These are phyloP conservation scores for Hippophae gyantsensis DNA, from an alignment of 306 rosid genomes.

Conservation along the genomic window DNA sequence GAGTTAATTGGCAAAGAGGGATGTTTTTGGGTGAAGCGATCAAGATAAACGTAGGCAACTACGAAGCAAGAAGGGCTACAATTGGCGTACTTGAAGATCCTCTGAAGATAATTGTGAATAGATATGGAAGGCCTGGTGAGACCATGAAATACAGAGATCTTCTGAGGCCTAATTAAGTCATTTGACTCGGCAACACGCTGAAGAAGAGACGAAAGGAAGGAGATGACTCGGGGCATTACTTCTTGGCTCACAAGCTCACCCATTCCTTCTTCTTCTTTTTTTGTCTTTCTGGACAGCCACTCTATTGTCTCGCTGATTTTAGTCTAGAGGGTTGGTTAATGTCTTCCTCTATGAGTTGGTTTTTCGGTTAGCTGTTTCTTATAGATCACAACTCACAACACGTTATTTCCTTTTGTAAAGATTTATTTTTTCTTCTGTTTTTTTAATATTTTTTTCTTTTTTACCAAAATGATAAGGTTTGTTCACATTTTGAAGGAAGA, in stretches of 20 bases:
- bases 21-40: conserved; percentile 67
- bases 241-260: conserved; percentile 49
- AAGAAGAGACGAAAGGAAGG: conserved; percentile 55
- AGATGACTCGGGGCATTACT: conserved; percentile 52
- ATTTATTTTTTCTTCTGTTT: too few relatives aligned
- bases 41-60: conserved; percentile 78
- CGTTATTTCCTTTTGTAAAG: too few relatives aligned
- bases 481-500: too few relatives aligned
- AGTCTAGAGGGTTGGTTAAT: too few relatives aligned
- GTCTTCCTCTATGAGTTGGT: too few relatives aligned
- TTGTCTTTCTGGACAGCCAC: too few relatives aligned
- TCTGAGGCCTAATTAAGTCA: conserved; percentile 39
- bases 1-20: conserved; percentile 55
- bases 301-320: too few relatives aligned
- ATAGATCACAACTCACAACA: too few relatives aligned
- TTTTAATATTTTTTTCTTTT: too few relatives aligned
- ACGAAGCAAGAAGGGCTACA: conserved; percentile 82
- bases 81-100: conserved; percentile 82
- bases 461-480: too few relatives aligned
- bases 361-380: too few relatives aligned
- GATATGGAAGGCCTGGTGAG: conserved; percentile 60
- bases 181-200: conserved; percentile 56
- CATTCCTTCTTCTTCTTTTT: conserved; percentile 15
- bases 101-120: conserved; percentile 55
- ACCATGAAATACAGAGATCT: conserved; percentile 66